Base-by-base conservation (phyloP, 495 filamentous ascomycete species). In the Aspergillus mulundensis region DNA sequence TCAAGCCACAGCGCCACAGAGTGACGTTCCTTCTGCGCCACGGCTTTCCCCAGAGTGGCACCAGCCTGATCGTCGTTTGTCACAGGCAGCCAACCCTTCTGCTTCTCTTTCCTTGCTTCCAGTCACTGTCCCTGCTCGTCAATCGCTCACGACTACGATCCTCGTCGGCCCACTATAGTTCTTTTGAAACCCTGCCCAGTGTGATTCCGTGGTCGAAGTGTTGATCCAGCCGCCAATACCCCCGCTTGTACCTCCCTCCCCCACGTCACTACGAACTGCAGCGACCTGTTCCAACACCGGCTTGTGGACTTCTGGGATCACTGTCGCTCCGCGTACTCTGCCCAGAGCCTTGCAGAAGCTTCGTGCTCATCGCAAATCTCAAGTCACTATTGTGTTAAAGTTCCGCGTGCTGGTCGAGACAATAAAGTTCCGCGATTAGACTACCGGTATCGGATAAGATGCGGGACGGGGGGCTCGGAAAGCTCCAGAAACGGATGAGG, bases 401-500 rank as follows among this genome's bases (percentile, higher is more conserved):
- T 16, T 19, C n/a, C 15, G 19, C n/a, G 21, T 19, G 38, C 38
- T n/a, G 15, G 20, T 50, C 7, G 16, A 38, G n/a, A 50, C 23
- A 11, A 41, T 20, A 45, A 12, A 47, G 19, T 11, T 47, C 30
- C 28, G 21, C 30, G 21, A 24, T 36, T 30, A 34, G 16, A 25
- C 16, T 11, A 28, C 16, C 47, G n/a, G 25, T 11, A 28, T 23
- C 47, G n/a, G 25, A 44, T 28, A 66, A 44, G 42, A 75, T 74
- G 72, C 63, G 70, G 59, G 72, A 77, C 54, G 65, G 71, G 38
- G 71, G 73, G 12, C 54, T 76, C 24, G 66, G 67, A 25, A 73
- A 67, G 55, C 59, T 78, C 51, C 72, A 73, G 28, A 78, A 70
- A 62, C 64, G 62, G 56, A 71, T 78, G 66, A 69, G 68, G 44